Evolutionary conservation across 208 protist genomes (phyloP), one percentile per base, ranked within the genome.

Genomic region (Endotrypanum monterogeii): DNA sequence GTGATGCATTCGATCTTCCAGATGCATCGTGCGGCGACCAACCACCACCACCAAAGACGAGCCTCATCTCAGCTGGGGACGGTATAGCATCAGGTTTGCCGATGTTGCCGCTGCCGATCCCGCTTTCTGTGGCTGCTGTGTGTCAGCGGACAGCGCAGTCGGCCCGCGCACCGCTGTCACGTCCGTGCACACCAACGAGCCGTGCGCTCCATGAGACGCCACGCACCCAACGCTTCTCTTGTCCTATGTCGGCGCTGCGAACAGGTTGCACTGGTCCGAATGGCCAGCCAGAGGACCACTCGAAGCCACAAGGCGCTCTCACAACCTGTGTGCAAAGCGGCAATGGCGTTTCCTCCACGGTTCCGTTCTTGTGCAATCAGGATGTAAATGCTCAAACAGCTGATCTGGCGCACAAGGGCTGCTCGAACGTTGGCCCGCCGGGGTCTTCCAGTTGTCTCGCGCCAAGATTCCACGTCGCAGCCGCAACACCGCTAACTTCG

Each of bases 101-200:
- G 2, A 39, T 61, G 7, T 16, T 80, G 58, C 84, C 84, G 18
- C 70, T 85, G 55, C 76, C 80, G 5, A 81, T 86, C 32, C 77
- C 73, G 4, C 81, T 83, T 35, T 77, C 81, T 3, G 73, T 80
- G 23, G 81, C 81, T 6, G 54, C 73, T 3, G 73, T 63, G 37
- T 63, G 68, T 39, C 51, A 62, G 52, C 8, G 35, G 20, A 30
- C 35, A 61, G 5, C 51, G 37, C 67, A 25, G 28, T 52, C 44
- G 41, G 25, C 37, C 35, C 28, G 65, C 30, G 57, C 20, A 46
- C 65, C 61, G 30, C 25, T 46, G 16, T 39, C 67, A 18, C 44
- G 25, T 30, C 37, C 60, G 30, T 35, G 32, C 67, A 65, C 61
- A 20, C 44, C 35, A 39, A 50, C 55, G 46, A 46, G 16, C 50